Base-by-base conservation (phyloP, 768 basidiomycete genomes). In the Boletus subparvulus region DNA sequence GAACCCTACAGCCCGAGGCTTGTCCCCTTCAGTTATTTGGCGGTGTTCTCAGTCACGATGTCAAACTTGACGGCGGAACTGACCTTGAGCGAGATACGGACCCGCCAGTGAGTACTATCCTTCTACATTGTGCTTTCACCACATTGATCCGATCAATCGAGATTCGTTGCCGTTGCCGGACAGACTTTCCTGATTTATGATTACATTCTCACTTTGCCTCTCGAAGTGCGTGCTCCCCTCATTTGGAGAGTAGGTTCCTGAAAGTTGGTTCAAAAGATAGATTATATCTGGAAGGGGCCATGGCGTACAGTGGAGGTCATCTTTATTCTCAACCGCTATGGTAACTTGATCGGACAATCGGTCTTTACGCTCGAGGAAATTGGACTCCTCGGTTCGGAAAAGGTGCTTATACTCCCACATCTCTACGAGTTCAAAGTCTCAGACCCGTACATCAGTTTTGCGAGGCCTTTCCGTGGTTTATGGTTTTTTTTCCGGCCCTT, bases 271-370 rank as follows among this genome's bases (percentile, higher is more conserved):
- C n/a, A 6, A 54, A 51, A 61, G 59, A 26, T 61, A n/a, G 44
- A 37, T 17, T 46, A 55, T 21, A 43, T 52, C 2, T 60, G 61
- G 55, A 17, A 14, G 8, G 21, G 47, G 1, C 61, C 28, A 21
- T 60, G 61, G 58, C 9, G 7, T 13, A 4, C 28, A 17, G 51
- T 50, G 8, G 63, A 65, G 37, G 24, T 36, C 11, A 17, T 56
- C 17, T 66, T 65, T 41, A 54, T 65, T 2, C 6, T 62, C 42
- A 65, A 59, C 28, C 64, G 64, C 16, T 65, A 65, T 13, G 56
- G 47, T 0, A 60, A 50, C 14, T 17, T 65, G 24, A 26, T 51
- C 21, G 54, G 54, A n/a, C 65, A 64, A 24, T 40, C 56, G 0
- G 3, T 52, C 3, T 30, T 52, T 12, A 51, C 26, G 12, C 41